Base-by-base conservation (phyloP, 1,139 yeast genomes). In the Pneumocystis canis region DNA sequence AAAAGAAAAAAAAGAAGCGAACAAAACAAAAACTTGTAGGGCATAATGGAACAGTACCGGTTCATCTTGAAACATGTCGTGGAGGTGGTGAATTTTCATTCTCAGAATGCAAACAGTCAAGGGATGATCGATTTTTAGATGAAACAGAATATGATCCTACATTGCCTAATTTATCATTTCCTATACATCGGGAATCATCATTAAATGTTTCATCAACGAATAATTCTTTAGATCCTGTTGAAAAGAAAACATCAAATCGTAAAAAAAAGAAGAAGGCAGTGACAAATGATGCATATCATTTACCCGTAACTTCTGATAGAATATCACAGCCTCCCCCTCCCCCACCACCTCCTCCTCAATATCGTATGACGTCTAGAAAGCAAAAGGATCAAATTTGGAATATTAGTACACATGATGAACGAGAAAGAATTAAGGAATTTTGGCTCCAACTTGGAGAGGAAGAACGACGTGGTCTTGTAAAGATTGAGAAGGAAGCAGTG, bases 401-500 rank as follows among this genome's bases (percentile, higher is more conserved):
- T 68, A 81, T 82, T 62, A 76, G 80, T 56, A 75, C 80, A 3
- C 73, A 77, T n/a, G 85, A 82, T 68, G 86, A 85, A 69, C 81
- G 82, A 62, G 79, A 79, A 65, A 78, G 81, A 61, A 76, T 86
- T 65, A 80, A 79, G 65, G 75, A 78, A 62, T 85, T 88, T 71
- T 90, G 97, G 97, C 79, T 82, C 62, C 78, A 83, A 6, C 75
- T 89, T 60, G 78, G 80, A 32, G 80, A 82, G 37, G 79, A 79
- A 2, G 84, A 82, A 67, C 86, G 87, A 69, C 77, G 81, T 68
- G 77, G 80, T 57, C 78, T 89, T 54, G 82, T 88, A 37, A 78
- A 80, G 68, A 81, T 87, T 60, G 89, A 86, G 69, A 85, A 85
- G 71, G 82, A 82, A 62, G 84, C 88, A 53, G 85, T 88, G 1